Evolutionary conservation across 164 flowering plant genomes (phyloP).

Genomic region (Sedum album): DNA sequence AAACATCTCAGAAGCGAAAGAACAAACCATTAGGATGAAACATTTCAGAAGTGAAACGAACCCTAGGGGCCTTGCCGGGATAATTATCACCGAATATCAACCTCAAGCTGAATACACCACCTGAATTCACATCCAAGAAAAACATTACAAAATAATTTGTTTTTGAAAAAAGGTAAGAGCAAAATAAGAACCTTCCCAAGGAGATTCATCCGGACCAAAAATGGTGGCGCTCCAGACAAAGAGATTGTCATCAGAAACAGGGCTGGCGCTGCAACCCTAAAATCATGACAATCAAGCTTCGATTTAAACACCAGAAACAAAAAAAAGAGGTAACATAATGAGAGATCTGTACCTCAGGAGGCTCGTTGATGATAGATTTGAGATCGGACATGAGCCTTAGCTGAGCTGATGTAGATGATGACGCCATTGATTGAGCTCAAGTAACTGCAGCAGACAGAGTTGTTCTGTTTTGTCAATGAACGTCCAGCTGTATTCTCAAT

Average conservation of each 20-base stretch:
- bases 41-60: constrained; percentile 41
- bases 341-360: constrained; percentile 31
- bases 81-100: constrained; percentile 35
- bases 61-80: constrained; percentile 47
- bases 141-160: background rate
- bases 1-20: too few relatives aligned
- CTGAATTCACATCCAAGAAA: constrained; percentile 19
- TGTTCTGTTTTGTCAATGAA: too few relatives aligned
- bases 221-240: constrained; percentile 52
- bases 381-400: constrained; percentile 55
- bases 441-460: too few relatives aligned
- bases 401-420: constrained; percentile 39
- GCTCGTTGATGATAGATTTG: constrained; percentile 41
- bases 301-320: background rate
- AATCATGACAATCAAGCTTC: background rate
- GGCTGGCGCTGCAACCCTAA: constrained; percentile 56
- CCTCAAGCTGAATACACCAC: constrained; percentile 41
- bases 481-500: too few relatives aligned
- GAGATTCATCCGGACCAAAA: constrained; percentile 48
- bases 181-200: constrained; percentile 37
- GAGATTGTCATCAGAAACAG: constrained; percentile 34
- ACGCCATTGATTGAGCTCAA: background rate
- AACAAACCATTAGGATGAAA: constrained; percentile 46
- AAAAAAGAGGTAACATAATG: background rate
- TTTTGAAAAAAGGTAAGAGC: background rate